These are phyloP conservation scores for Eucalyptus shirleyi DNA, from an alignment of 345 rosid species.

Conservation along the genomic window DNA sequence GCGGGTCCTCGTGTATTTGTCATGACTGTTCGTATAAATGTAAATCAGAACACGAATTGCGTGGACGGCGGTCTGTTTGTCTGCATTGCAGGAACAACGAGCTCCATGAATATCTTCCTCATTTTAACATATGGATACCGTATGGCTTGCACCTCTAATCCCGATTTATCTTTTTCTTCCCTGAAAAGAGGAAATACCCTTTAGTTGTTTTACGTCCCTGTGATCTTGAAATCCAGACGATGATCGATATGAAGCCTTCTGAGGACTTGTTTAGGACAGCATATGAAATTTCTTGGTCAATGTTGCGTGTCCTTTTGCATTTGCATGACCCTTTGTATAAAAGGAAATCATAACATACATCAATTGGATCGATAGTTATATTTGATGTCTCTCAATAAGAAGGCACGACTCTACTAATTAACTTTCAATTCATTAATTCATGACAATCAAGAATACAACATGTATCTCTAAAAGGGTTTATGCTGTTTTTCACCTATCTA, in stretches of 20 bases:
- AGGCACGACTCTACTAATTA: background rate
- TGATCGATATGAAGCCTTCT: too few relatives aligned
- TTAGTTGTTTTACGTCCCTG: too few relatives aligned
- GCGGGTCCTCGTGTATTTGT: background rate
- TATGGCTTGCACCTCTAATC: too few relatives aligned
- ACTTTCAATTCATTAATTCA: background rate
- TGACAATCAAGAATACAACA: background rate
- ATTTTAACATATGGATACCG: too few relatives aligned
- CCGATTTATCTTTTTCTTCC: fast-evolving
- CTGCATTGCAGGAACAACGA: too few relatives aligned
- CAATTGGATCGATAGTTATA: background rate
- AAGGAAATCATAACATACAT: background rate
- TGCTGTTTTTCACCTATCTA: background rate
- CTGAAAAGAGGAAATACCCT: fast-evolving
- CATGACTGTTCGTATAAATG: background rate
- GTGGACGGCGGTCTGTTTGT: too few relatives aligned
- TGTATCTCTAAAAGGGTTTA: background rate
- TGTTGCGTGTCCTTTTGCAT: background rate
- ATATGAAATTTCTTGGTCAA: background rate
- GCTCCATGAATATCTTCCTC: too few relatives aligned
- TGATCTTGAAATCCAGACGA: fast-evolving
- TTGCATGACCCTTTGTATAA: background rate
- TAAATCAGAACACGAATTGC: background rate
- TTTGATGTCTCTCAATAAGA: background rate
- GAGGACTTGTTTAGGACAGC: too few relatives aligned